phyloP scores from a whole-genome alignment of 768 basidiomycete genomes.

The Auriscalpium orientale region DNA sequence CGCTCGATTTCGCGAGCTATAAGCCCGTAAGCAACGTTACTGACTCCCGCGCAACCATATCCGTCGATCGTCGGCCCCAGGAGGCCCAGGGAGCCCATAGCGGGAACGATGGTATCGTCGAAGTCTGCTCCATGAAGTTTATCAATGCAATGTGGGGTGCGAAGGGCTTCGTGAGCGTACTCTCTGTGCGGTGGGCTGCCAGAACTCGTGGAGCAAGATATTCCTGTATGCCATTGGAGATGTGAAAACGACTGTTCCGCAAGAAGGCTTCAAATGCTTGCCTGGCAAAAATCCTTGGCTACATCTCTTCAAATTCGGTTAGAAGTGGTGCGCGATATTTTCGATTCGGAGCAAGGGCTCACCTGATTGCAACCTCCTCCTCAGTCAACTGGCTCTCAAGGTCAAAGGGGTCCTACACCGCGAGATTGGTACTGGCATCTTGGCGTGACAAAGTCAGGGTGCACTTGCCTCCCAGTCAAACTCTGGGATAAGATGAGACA shows the following conservation, averaged over 20 bases:
- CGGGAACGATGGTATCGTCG: constrained; percentile 64
- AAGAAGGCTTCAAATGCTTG: constrained; percentile 21
- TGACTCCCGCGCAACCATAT: constrained; percentile 89
- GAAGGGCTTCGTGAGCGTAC: constrained; percentile 29
- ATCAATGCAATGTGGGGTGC: not conserved
- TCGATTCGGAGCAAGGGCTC: constrained; percentile 7
- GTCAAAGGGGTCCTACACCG: constrained; percentile 69
- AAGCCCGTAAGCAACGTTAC: constrained; percentile 88
- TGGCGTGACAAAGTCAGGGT: too few relatives aligned
- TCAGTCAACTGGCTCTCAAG: constrained; percentile 77
- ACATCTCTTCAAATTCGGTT: constrained; percentile 49
- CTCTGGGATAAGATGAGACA: too few relatives aligned
- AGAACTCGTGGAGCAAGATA: constrained; percentile 82
- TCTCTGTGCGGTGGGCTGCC: constrained; percentile 82
- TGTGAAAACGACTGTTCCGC: not conserved
- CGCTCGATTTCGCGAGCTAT: constrained; percentile 92
- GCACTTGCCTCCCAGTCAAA: constrained; percentile 24
- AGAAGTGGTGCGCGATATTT: not conserved
- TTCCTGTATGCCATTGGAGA: constrained; percentile 41
- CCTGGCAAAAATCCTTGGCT: constrained; percentile 75
- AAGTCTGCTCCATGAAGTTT: constrained; percentile 48
- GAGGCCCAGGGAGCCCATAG: constrained; percentile 90
- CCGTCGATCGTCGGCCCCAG: constrained; percentile 90
- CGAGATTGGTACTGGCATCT: not conserved
- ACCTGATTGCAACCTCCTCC: constrained; percentile 89